Percentiles rank a stretch among this genome's conserved stretches.
Evolutionary conservation across 371 early-diverging fungal species (phyloP).

Genomic region (Lichtheimia hyalospora): DNA sequence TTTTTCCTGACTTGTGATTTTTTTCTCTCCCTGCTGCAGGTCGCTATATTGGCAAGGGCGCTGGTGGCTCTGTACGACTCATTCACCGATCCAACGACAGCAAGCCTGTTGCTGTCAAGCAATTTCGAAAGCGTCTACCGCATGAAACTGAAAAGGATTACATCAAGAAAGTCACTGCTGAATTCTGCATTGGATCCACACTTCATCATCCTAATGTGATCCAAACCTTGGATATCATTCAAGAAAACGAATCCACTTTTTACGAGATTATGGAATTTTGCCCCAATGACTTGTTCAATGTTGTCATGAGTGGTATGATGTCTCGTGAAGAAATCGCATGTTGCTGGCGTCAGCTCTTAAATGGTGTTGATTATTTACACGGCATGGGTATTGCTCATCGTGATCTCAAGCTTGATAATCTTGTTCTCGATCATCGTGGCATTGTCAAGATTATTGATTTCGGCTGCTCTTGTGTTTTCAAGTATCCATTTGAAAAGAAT

Average conservation of each 20-base stretch:
- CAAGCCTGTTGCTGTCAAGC: slow-evolving; percentile 77
- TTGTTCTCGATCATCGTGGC: slow-evolving; percentile 66
- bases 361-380: slow-evolving; percentile 75
- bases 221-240: slow-evolving; percentile 81
- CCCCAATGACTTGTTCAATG: slow-evolving; percentile 74
- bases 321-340: slow-evolving; percentile 65
- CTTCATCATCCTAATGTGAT: slow-evolving; percentile 86
- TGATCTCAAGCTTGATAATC: slow-evolving; percentile 89
- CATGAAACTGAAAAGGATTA: slow-evolving; percentile 77
- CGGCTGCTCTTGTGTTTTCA: slow-evolving; percentile 83
- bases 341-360: slow-evolving; percentile 74
- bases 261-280: slow-evolving; percentile 86
- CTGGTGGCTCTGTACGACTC: slow-evolving; percentile 78
- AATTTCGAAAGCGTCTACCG: slow-evolving; percentile 70
- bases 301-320: slow-evolving; percentile 72
- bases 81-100: slow-evolving; percentile 62
- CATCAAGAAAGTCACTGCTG: slow-evolving; percentile 82
- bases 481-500: slow-evolving; percentile 64
- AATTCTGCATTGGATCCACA: slow-evolving; percentile 82
- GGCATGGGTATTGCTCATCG: slow-evolving; percentile 82
- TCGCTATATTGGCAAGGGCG: slow-evolving; percentile 73
- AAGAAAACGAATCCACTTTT: slow-evolving; percentile 51
- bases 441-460: slow-evolving; percentile 92
- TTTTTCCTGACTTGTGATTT: not conserved
- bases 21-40: slow-evolving; percentile 24